Percentiles rank a stretch among this genome's conserved stretches.
phyloP scores from a whole-genome alignment of 148 eudicot genomes.

The Oxyria digyna region DNA sequence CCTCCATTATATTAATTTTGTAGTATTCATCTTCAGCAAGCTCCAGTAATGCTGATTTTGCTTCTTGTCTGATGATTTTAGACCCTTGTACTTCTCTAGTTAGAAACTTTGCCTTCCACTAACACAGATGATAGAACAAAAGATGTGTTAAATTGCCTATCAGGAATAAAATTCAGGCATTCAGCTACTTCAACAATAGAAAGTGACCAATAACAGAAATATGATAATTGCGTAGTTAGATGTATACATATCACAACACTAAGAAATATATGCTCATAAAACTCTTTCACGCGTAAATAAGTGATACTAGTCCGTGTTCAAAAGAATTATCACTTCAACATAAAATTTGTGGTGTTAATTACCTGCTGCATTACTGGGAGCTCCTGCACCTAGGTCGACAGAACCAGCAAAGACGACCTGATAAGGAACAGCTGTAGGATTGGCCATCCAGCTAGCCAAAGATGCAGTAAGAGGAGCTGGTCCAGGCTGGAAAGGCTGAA shows the following conservation, averaged over 20 bases:
- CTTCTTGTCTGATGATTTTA: slow-evolving; percentile 48
- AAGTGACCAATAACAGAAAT: too few species aligned
- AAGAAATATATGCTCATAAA: too few species aligned
- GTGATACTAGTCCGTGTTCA: not conserved
- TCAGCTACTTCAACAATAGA: too few species aligned
- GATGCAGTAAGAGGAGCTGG: slow-evolving; percentile 30
- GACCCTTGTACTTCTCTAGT: slow-evolving; percentile 38
- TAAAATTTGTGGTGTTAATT: not conserved
- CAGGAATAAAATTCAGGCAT: too few species aligned
- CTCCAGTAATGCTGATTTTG: slow-evolving; percentile 52
- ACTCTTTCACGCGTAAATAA: too few species aligned
- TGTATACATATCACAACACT: too few species aligned
- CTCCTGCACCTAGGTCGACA: slow-evolving; percentile 7
- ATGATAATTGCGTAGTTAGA: too few species aligned
- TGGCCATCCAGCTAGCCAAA: slow-evolving; percentile 50
- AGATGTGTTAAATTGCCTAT: too few species aligned
- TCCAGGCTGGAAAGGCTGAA: slow-evolving; percentile 37
- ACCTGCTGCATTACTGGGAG: slow-evolving; percentile 12
- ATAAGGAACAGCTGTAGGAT: slow-evolving; percentile 34
- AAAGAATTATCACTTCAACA: not conserved
- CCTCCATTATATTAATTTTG: slow-evolving; percentile 61
- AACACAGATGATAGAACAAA: not conserved
- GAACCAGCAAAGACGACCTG: slow-evolving; percentile 6
- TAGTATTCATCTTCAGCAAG: slow-evolving; percentile 59
- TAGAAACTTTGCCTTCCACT: slow-evolving; percentile 55